These are phyloP conservation scores for Chalciporus sphaerocephalus DNA, from an alignment of 768 basidiomycete species.

Conservation along the genomic window DNA sequence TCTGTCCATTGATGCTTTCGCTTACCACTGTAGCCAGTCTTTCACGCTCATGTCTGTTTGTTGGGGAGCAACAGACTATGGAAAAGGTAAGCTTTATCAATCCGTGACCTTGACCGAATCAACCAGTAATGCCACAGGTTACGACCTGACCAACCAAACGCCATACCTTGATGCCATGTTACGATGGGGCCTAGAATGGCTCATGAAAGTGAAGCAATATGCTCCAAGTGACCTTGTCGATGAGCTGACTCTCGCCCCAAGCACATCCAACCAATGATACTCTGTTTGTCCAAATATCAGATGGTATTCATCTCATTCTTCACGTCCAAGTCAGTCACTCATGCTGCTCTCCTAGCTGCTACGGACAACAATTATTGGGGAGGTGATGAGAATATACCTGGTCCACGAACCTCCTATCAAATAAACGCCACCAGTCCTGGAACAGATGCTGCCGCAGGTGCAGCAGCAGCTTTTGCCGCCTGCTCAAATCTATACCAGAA, in stretches of 20 bases:
- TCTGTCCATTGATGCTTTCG: neutral
- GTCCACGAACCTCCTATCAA: constrained; percentile 68
- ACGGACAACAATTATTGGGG: constrained; percentile 86
- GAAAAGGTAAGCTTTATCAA: constrained; percentile 48
- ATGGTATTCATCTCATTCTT: constrained; percentile 36
- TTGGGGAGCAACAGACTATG: constrained; percentile 86
- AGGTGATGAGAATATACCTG: constrained; percentile 73
- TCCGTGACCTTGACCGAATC: neutral
- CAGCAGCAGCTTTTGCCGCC: constrained; percentile 83
- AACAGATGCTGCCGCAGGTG: constrained; percentile 82
- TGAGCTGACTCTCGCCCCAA: constrained; percentile 34
- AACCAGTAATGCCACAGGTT: constrained; percentile 43
- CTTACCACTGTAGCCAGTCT: constrained; percentile 41
- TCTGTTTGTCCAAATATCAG: constrained; percentile 74
- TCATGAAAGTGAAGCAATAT: constrained; percentile 65
- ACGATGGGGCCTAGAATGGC: constrained; percentile 89
- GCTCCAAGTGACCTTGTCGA: neutral
- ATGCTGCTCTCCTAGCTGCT: constrained; percentile 38
- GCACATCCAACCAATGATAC: constrained; percentile 73
- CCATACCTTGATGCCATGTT: constrained; percentile 88
- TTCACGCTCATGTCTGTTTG: constrained; percentile 81
- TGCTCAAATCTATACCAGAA: constrained; percentile 78
- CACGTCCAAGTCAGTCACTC: neutral
- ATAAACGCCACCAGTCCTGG: constrained; percentile 79
- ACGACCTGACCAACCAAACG: constrained; percentile 82